Percentiles rank a stretch among this genome's conserved stretches.
Evolutionary conservation across 495 filamentous ascomycete species (phyloP).

Genomic region (Annulohypoxylon nitens): DNA sequence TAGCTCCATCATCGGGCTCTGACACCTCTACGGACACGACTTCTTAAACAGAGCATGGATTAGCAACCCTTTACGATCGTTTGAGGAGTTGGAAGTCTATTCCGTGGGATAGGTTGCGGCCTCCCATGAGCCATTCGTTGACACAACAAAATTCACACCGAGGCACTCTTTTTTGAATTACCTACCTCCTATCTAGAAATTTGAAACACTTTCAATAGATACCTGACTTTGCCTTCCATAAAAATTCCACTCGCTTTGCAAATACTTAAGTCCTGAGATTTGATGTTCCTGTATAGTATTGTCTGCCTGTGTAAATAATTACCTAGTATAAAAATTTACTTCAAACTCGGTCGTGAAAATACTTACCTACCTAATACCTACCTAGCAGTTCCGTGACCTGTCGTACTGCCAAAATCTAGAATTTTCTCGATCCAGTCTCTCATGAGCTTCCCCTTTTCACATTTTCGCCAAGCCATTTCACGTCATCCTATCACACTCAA

Average conservation of each 20-base stretch:
- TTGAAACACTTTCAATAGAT: slow-evolving; percentile 10
- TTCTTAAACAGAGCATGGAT: neutral
- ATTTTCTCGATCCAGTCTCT: neutral
- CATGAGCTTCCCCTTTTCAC: neutral
- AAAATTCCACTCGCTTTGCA: slow-evolving; percentile 1
- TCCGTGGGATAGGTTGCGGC: neutral
- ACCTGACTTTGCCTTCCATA: slow-evolving; percentile 3
- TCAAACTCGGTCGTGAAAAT: neutral
- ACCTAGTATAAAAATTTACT: neutral
- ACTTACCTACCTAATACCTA: neutral
- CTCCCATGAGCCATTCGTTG: neutral
- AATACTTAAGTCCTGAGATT: neutral
- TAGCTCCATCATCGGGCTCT: slow-evolving; percentile 41
- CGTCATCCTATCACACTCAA: neutral
- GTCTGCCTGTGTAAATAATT: neutral
- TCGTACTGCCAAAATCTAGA: neutral
- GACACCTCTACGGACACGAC: neutral
- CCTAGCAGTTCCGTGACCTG: neutral
- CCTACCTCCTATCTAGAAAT: slow-evolving; percentile 7
- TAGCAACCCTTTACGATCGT: slow-evolving; percentile 1
- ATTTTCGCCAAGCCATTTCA: neutral
- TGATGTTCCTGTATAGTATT: neutral
- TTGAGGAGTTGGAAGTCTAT: slow-evolving; percentile 11
- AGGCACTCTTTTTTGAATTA: slow-evolving; percentile 13
- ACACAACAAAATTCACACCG: slow-evolving; percentile 12